Conservation (phyloP, 495 filamentous ascomycete genomes). For the Lindgomyces ingoldianus region DNA sequence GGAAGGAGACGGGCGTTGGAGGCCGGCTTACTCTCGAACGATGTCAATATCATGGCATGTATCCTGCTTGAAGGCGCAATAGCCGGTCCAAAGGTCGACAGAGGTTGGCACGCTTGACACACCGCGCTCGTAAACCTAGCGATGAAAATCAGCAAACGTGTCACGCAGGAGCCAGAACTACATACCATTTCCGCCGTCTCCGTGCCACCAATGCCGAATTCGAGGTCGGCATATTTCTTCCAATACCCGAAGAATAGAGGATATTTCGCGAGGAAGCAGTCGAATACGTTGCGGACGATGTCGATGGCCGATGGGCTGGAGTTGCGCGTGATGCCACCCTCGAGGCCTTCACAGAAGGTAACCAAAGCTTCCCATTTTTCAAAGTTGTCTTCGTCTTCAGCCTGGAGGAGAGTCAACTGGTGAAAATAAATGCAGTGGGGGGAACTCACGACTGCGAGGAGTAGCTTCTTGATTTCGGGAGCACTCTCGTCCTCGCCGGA, state of each 20-base stretch:
- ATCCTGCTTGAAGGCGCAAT: conserved; percentile 96
- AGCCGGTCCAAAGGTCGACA: conserved; percentile 95
- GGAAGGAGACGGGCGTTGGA: conserved; percentile 54
- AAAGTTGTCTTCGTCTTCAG: conserved; percentile 71
- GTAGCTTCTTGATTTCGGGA: conserved; percentile 76
- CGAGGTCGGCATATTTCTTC: conserved; percentile 98
- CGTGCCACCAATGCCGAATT: conserved; percentile 94
- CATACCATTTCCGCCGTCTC: conserved; percentile 97
- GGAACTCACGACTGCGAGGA: conserved; percentile 70
- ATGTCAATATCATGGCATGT: conserved; percentile 91
- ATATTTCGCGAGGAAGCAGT: conserved; percentile 92
- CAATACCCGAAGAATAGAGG: conserved; percentile 96
- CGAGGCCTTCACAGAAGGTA: conserved; percentile 75
- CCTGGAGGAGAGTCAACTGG: conserved; percentile 19
- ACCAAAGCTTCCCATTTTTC: conserved; percentile 95
- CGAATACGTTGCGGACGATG: conserved; percentile 79
- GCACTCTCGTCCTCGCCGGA: conserved; percentile 78
- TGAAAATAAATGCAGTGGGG: neutral
- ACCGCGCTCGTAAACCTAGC: conserved; percentile 86
- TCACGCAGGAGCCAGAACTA: neutral
- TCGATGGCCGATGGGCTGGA: conserved; percentile 92
- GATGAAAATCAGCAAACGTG: neutral
- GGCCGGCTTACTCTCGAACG: conserved; percentile 97
- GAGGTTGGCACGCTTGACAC: conserved; percentile 90
- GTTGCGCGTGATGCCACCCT: conserved; percentile 93